A percentile compares a stretch with the other conserved stretches of the same genome.
These are phyloP conservation scores for Ceratocystis huliohia DNA, from an alignment of 2,329 filamentous ascomycete species.

Conservation along the genomic window DNA sequence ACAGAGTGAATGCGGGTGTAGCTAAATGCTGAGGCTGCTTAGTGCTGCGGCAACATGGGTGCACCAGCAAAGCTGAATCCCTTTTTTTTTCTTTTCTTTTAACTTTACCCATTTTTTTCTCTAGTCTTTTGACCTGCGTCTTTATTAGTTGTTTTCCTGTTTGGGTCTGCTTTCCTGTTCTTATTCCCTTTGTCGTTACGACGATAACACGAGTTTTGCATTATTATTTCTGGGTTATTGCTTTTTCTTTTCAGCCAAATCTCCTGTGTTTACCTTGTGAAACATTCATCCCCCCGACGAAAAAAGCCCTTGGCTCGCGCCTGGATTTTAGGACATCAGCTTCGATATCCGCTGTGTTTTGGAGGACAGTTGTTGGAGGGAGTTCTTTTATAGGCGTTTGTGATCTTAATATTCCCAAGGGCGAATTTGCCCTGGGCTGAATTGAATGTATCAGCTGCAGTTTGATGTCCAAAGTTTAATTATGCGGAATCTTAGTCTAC, in stretches of 20 bases:
- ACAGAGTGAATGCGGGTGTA: too few species aligned
- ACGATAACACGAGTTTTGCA: conserved; percentile 17
- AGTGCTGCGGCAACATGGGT: not conserved
- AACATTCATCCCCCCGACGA: not conserved
- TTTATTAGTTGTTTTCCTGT: not conserved
- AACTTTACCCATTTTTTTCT: not conserved
- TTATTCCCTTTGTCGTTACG: conserved; percentile 19
- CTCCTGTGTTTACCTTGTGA: not conserved
- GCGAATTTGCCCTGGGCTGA: not conserved
- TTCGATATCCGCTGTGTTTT: conserved; percentile 3
- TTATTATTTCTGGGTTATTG: conserved; percentile 5
- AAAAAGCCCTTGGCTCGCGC: not conserved
- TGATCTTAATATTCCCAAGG: not conserved
- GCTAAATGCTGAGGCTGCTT: not conserved
- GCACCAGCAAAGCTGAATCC: not conserved
- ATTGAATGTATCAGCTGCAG: not conserved
- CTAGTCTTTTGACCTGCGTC: not conserved
- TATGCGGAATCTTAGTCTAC: too few species aligned
- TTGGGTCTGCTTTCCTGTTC: conserved; percentile 13
- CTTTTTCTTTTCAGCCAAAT: not conserved
- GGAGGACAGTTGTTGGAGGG: not conserved
- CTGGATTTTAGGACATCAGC: conserved; percentile 5
- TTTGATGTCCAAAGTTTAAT: not conserved
- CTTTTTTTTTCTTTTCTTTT: conserved; percentile 4
- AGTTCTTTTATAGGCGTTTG: not conserved